Base-by-base conservation (phyloP, 2,329 filamentous ascomycete species). In the Cytospora piceae region DNA sequence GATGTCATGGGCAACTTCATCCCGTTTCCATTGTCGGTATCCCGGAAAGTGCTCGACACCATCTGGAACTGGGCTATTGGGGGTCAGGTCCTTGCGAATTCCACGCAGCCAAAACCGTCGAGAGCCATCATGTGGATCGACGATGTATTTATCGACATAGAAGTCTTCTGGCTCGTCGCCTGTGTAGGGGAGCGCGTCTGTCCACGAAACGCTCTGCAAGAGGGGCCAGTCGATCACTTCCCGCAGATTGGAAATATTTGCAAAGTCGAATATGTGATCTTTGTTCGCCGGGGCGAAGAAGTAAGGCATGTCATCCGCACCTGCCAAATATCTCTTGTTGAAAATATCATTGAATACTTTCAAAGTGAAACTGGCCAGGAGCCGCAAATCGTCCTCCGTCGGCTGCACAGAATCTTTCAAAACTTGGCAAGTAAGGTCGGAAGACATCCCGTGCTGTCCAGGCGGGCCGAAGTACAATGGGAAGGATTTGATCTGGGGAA, bases 321-420 rank as follows among this genome's bases (percentile, higher is more conserved):
- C 81, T 0, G 85, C 80, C 58, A 91, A 87, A 72, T 92, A 99
- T 3, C 83, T 82, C 75, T 99, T 99, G 76, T 93, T 94, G 79
- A 97, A 98, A 0, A 97, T 81, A 70, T 98, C 93, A 20, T 86
- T 79, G 75, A 96, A 97, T 0, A 96, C 77, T 5, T 85, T 83
- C 51, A 96, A 78, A 0, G 92, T 97, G 74, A 95, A 96, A 0
- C 75, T 77, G 0, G 87, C 88, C n/a, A 98, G 74, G 1, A 79
- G 74, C 0, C 83, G 76, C 0, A 93, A 69, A 1, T 81, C 73
- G 0, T 78, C 72, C 0, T 79, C 70, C 0, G 78, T 75, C 0
- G 87, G 69, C 0, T 76, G 14, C 0, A 93, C 70, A 0, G 81
- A 72, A 0, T 68, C 71, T 0, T 72, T 61, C 1, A 90, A 69